Conservation (phyloP, 192 early-diverging fungal genomes). For the Coemansia sp. region DNA sequence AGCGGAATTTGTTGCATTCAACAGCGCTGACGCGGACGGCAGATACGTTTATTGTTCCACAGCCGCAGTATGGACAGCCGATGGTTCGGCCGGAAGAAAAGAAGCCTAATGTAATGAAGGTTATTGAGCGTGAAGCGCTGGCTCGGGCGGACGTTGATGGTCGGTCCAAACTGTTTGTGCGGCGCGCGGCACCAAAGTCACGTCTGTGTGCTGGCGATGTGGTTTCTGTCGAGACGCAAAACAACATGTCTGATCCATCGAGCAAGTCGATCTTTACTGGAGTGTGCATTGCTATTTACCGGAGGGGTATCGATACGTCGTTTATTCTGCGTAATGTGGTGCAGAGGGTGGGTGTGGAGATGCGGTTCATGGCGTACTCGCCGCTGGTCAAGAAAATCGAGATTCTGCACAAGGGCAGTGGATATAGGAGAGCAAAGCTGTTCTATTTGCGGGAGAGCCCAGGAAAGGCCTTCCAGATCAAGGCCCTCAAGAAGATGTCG, state of each 20-base stretch:
- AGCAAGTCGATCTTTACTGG: slow-evolving; percentile 65
- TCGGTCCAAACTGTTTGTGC: slow-evolving; percentile 60
- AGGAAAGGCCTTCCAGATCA: slow-evolving; percentile 64
- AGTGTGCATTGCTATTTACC: slow-evolving; percentile 67
- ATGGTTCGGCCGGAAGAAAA: slow-evolving; percentile 31
- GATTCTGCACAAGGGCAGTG: slow-evolving; percentile 58
- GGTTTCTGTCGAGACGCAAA: slow-evolving; percentile 64
- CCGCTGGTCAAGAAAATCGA: slow-evolving; percentile 72
- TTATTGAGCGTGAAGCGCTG: slow-evolving; percentile 60
- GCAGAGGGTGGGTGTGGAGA: slow-evolving; percentile 71
- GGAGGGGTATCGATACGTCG: slow-evolving; percentile 69
- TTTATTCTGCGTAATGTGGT: slow-evolving; percentile 78
- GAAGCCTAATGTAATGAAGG: slow-evolving; percentile 61
- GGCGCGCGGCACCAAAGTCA: slow-evolving; percentile 54
- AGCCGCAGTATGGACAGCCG: slow-evolving; percentile 48
- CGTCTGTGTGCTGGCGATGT: slow-evolving; percentile 60
- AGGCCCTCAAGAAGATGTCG: slow-evolving; percentile 32
- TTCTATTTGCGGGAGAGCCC: slow-evolving; percentile 76
- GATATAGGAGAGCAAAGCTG: slow-evolving; percentile 69
- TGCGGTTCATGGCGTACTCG: slow-evolving; percentile 69
- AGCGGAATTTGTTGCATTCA: background rate
- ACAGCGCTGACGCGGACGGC: background rate
- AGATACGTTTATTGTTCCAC: slow-evolving; percentile 38
- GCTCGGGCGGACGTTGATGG: slow-evolving; percentile 56
- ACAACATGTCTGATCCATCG: slow-evolving; percentile 49